Evolutionary conservation across 805 yeast species (phyloP).

Genomic region (Candida easanensis): DNA sequence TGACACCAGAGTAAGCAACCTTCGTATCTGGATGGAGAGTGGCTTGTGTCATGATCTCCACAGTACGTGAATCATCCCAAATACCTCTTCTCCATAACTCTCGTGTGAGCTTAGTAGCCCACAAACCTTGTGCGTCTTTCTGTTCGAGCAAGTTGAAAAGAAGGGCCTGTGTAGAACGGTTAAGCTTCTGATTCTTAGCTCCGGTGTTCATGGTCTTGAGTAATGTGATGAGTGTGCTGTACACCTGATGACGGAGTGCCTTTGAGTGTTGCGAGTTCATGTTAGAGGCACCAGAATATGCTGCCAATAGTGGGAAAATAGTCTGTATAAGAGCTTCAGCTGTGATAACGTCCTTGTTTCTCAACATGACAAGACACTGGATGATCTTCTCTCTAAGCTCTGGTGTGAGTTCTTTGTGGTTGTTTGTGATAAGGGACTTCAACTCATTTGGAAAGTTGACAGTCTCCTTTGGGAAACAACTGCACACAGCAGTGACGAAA

Average conservation of each 20-base stretch:
- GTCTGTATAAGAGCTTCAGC: constrained; percentile 84
- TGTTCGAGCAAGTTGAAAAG: constrained; percentile 82
- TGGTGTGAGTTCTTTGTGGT: constrained; percentile 80
- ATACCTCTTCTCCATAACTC: constrained; percentile 97
- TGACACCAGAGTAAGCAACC: constrained; percentile 85
- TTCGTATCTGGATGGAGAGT: constrained; percentile 83
- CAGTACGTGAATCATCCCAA: constrained; percentile 96
- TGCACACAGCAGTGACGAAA: constrained; percentile 87
- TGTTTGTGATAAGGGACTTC: constrained; percentile 60
- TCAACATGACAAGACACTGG: constrained; percentile 82
- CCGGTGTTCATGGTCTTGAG: constrained; percentile 83
- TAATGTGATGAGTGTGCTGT: constrained; percentile 71
- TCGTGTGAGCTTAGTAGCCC: constrained; percentile 95
- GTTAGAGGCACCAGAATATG: constrained; percentile 53
- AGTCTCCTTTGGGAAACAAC: constrained; percentile 88
- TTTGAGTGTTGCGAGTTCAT: constrained; percentile 65
- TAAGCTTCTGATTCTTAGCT: constrained; percentile 85
- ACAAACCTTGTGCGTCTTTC: constrained; percentile 79
- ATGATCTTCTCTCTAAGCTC: constrained; percentile 89
- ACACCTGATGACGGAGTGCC: constrained; percentile 77
- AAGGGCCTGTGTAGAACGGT: constrained; percentile 87
- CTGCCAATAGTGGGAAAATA: constrained; percentile 77
- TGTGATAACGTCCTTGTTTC: constrained; percentile 76
- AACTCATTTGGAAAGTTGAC: constrained; percentile 80
- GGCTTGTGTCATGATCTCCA: constrained; percentile 97